These are phyloP conservation scores for Theobroma grandiflorum DNA, from an alignment of 441 rosid genomes.

Conservation along the genomic window DNA sequence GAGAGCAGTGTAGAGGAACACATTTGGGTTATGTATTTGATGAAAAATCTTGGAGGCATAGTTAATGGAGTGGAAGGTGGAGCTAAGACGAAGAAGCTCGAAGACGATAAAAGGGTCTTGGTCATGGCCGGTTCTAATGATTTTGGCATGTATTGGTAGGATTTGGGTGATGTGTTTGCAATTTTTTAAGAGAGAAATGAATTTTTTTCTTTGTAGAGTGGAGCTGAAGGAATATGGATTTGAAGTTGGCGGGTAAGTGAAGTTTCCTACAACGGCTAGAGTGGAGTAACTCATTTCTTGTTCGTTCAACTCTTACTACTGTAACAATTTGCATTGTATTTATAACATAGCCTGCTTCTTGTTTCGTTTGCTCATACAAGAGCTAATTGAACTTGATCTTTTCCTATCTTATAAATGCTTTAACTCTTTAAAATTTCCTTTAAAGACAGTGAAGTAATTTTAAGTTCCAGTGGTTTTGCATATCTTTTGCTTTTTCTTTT, in stretches of 20 bases:
- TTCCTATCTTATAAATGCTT: no score
- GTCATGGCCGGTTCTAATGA: conserved; percentile 49
- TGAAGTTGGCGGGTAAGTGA: conserved; percentile 29
- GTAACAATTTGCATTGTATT: no score
- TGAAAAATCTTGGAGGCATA: conserved; percentile 60
- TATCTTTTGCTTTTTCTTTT: no score
- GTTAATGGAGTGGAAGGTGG: conserved; percentile 45
- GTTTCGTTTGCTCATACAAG: no score
- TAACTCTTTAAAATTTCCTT: no score
- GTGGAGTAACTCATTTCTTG: conserved; percentile 29
- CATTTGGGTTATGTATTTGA: conserved; percentile 49
- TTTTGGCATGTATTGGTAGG: conserved; percentile 44
- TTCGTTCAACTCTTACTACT: no score
- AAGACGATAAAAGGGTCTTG: conserved; percentile 63
- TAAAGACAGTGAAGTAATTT: no score
- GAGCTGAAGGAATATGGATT: conserved; percentile 1
- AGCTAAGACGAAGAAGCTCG: conserved; percentile 60
- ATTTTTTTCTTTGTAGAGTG: conserved; percentile 23
- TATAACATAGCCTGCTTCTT: no score
- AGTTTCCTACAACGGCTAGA: conserved; percentile 23
- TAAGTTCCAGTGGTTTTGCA: no score
- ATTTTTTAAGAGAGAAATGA: conserved; percentile 38
- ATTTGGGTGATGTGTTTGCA: conserved; percentile 43
- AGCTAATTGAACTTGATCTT: no score
- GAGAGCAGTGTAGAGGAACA: conserved; percentile 65